Base-by-base conservation (phyloP, 23 red algal species). In the Gracilaria caudata region DNA sequence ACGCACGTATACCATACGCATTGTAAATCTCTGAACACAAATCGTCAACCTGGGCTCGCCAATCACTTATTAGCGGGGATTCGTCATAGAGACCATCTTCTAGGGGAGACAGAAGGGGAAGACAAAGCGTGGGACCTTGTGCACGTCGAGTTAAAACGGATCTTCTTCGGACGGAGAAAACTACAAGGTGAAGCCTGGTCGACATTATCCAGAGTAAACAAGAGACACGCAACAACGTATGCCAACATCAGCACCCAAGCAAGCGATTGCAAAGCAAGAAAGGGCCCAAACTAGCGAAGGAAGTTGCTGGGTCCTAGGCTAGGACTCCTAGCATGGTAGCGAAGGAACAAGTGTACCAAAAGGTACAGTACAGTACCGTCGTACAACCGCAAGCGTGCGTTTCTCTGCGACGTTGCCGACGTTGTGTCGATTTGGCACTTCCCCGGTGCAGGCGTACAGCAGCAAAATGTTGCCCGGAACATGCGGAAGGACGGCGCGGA, bases 21-120 rank as follows among this genome's bases (percentile, higher is more conserved):
- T 39, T 68, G 30, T 37, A 68, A 34, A 68, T 17, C 10, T 34
- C 64, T 68, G 64, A 68, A 68, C 64, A 68, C 32, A 68, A 68
- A 68, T 68, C 64, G 64, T 68, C 64, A 68, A 39, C 36, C 36
- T 68, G 64, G 64, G 64, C 36, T 68, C 64, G 64, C 64, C 64
- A 68, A 68, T 68, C 64, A 39, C 32, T 37, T 68, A 68, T 34
- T 39, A 28, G 36, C 14, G 64, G 64, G 26, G 36, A 68, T 12
- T 68, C 36, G 7, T 68, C 9, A 68, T 28, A 68, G 64, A 37
- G 30, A 39, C 36, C 64, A 39, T 68, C 64, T 39, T 68, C 64
- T 68, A 21, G 64, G 30, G 64, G 64, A 10, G 64, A 68, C 64
- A 68, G 36, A 39, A 68, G 32, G 36, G 64, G 64, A 68, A 68